Conservation (phyloP, 2,329 filamentous ascomycete species). For the Parasarocladium wereldwijsianum region DNA sequence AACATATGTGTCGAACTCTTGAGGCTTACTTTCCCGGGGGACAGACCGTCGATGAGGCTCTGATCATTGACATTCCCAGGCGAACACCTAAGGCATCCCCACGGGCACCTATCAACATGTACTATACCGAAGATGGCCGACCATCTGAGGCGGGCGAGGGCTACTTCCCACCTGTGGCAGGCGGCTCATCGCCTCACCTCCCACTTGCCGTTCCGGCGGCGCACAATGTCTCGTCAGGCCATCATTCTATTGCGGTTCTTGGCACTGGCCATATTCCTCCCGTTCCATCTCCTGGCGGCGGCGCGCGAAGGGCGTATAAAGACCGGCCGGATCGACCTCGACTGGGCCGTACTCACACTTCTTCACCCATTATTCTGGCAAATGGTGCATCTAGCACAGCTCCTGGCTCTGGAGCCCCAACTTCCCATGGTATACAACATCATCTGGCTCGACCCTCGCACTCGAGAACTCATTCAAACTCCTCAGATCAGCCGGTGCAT, state of each 20-base stretch:
- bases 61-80: slow-evolving; percentile 77
- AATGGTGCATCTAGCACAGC: slow-evolving; percentile 27
- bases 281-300: slow-evolving; percentile 68
- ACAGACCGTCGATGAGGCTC: slow-evolving; percentile 75
- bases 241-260: slow-evolving; percentile 69
- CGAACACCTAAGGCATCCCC: slow-evolving; percentile 74
- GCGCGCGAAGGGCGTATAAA: slow-evolving; percentile 38
- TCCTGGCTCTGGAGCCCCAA: slow-evolving; percentile 14
- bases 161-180: slow-evolving; percentile 62
- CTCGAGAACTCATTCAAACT: slow-evolving; percentile 43
- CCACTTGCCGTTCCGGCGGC: slow-evolving; percentile 22
- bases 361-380: slow-evolving; percentile 58
- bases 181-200: slow-evolving; percentile 24
- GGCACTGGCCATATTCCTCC: slow-evolving; percentile 66
- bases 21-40: slow-evolving; percentile 77
- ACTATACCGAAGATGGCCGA: slow-evolving; percentile 45
- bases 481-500: slow-evolving; percentile 35
- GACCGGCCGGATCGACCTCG: slow-evolving; percentile 45
- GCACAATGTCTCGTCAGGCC: slow-evolving; percentile 18
- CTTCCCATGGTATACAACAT: slow-evolving; percentile 19
- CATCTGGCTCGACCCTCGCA: slow-evolving; percentile 25
- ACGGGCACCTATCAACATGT: slow-evolving; percentile 37
- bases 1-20: slow-evolving; percentile 62
- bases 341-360: slow-evolving; percentile 58
- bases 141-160: slow-evolving; percentile 59